Evolutionary conservation across 306 rosid species (phyloP).

Genomic region (Lathyrus sativus): DNA sequence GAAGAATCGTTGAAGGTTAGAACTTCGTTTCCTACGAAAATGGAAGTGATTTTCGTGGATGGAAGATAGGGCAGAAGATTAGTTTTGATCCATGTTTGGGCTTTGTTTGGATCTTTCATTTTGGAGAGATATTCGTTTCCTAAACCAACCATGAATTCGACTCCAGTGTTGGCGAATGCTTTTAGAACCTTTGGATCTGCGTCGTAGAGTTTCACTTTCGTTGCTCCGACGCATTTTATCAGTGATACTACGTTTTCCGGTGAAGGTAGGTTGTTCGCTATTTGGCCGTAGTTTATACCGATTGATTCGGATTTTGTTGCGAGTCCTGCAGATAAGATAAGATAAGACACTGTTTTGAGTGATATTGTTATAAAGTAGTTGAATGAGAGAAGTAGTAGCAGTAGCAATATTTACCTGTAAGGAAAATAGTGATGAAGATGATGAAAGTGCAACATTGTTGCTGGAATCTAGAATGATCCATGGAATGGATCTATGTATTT

Average conservation of each 20-base stretch:
- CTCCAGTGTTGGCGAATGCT: conserved; percentile 76
- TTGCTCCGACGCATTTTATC: conserved; percentile 76
- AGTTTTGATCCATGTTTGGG: conserved; percentile 76
- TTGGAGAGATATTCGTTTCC: conserved; percentile 72
- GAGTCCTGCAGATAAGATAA: conserved; percentile 27
- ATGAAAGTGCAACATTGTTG: conserved; percentile 11
- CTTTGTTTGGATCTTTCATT: conserved; percentile 64
- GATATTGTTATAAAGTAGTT: no score
- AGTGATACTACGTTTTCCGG: conserved; percentile 66
- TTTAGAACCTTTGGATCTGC: conserved; percentile 73
- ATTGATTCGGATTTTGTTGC: conserved; percentile 43
- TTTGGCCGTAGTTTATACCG: conserved; percentile 94
- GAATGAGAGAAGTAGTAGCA: not conserved
- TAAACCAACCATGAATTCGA: conserved; percentile 79
- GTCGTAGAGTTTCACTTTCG: conserved; percentile 90
- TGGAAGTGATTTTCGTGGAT: conserved; percentile 71
- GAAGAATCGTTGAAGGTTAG: conserved; percentile 85
- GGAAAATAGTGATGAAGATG: conserved; percentile 1
- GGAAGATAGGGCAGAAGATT: conserved; percentile 74
- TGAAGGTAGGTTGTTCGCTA: conserved; percentile 80
- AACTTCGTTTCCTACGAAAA: conserved; percentile 91
- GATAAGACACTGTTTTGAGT: not conserved
- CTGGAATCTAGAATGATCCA: conserved; percentile 45
- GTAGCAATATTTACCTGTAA: conserved; percentile 29
- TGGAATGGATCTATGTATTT: conserved; percentile 27